Conservation (phyloP, 1,139 yeast species). For the Suhomyces kunorum region DNA sequence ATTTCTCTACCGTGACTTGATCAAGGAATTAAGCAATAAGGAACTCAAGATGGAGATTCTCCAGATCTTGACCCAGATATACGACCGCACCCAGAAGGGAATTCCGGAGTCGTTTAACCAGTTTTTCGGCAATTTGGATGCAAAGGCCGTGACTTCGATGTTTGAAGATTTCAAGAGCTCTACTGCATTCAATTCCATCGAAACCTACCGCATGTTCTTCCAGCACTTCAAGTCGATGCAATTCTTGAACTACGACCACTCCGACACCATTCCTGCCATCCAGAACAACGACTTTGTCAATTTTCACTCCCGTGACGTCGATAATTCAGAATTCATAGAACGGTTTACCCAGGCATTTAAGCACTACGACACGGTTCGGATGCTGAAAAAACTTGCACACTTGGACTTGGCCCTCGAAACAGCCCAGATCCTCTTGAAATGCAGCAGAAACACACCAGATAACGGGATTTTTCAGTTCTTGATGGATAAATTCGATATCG, state of each 20-base stretch:
- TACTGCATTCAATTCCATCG: constrained; percentile 24
- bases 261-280: constrained; percentile 25
- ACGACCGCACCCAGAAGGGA: constrained; percentile 16
- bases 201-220: constrained; percentile 25
- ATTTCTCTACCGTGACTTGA: constrained; percentile 20
- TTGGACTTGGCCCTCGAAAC: constrained; percentile 25
- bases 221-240: constrained; percentile 34
- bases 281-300: constrained; percentile 19
- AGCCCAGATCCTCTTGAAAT: constrained; percentile 21
- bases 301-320: constrained; percentile 20
- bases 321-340: constrained; percentile 24
- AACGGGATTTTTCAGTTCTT: constrained; percentile 26
- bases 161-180: constrained; percentile 17
- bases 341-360: constrained; percentile 21
- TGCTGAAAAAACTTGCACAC: constrained; percentile 17
- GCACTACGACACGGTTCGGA: constrained; percentile 17
- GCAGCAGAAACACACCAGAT: constrained; percentile 27
- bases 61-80: constrained; percentile 17
- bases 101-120: constrained; percentile 20
- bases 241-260: constrained; percentile 32
- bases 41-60: constrained; percentile 20
- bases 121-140: constrained; percentile 21
- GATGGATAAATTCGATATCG: constrained; percentile 28
- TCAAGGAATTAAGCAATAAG: constrained; percentile 20
- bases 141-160: constrained; percentile 12